These are phyloP conservation scores for Kodamaea kaohsiungensis DNA, from an alignment of 805 yeast genomes.

Conservation along the genomic window DNA sequence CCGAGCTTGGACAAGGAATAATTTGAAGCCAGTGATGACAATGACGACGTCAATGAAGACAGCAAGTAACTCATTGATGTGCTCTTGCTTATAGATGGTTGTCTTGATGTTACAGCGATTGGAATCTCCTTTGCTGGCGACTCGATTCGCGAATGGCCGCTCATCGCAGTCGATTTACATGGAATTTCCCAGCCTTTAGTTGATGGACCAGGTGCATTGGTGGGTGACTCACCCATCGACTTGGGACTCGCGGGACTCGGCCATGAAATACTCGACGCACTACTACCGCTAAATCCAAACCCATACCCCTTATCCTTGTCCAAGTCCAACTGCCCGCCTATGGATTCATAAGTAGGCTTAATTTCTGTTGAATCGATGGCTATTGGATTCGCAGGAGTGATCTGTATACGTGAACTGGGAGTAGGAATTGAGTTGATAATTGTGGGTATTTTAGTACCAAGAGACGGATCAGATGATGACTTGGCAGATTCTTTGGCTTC, in stretches of 20 bases:
- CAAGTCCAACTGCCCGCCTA: background rate
- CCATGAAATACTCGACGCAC: slow-evolving; percentile 1
- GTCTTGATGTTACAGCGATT: slow-evolving; percentile 12
- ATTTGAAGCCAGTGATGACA: slow-evolving; percentile 40
- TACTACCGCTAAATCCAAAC: background rate
- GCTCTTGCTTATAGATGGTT: slow-evolving; percentile 2
- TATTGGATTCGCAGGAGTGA: background rate
- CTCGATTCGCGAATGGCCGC: slow-evolving; percentile 15
- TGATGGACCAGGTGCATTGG: slow-evolving; percentile 25
- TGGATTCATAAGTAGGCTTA: no score
- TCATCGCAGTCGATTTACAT: slow-evolving; percentile 29
- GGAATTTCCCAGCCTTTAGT: slow-evolving; percentile 52
- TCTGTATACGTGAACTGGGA: background rate
- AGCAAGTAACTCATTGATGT: slow-evolving; percentile 6
- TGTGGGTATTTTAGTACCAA: background rate
- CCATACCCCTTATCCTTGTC: background rate
- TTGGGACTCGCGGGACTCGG: slow-evolving; percentile 4
- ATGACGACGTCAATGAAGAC: slow-evolving; percentile 37
- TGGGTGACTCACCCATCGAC: background rate
- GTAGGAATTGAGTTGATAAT: background rate
- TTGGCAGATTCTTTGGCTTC: background rate
- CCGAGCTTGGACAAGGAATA: slow-evolving; percentile 43
- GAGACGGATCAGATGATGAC: background rate
- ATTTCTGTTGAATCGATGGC: background rate
- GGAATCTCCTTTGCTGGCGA: slow-evolving; percentile 22